A percentile compares a stretch with the other conserved stretches of the same genome.
Conservation (phyloP, 768 basidiomycete genomes). For the Mycena amicta region DNA sequence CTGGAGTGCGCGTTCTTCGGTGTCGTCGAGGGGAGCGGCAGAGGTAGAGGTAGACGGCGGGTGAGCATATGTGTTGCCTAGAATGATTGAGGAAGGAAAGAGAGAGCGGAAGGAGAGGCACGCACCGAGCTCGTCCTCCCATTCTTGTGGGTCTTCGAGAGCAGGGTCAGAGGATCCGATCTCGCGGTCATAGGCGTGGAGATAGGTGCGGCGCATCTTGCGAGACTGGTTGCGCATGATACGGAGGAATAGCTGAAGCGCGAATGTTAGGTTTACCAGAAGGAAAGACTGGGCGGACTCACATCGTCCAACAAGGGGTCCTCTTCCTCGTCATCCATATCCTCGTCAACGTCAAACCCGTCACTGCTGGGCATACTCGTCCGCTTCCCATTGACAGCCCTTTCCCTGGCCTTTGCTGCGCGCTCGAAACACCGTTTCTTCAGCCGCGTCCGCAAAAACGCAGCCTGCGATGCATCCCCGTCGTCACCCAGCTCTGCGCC, state of each 20-base stretch:
- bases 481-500: slow-evolving; percentile 7
- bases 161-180: slow-evolving; percentile 15
- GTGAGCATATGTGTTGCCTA: background rate
- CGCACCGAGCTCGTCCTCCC: slow-evolving; percentile 19
- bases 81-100: background rate
- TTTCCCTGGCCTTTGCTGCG: slow-evolving; percentile 56
- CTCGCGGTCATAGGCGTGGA: slow-evolving; percentile 24
- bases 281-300: background rate
- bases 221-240: slow-evolving; percentile 16
- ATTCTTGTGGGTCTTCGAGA: slow-evolving; percentile 8
- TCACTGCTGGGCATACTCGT: slow-evolving; percentile 51
- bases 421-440: slow-evolving; percentile 64
- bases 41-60: background rate
- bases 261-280: background rate
- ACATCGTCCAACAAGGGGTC: slow-evolving; percentile 9
- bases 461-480: slow-evolving; percentile 51
- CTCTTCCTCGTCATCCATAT: slow-evolving; percentile 56
- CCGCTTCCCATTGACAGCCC: slow-evolving; percentile 40
- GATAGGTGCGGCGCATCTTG: slow-evolving; percentile 16
- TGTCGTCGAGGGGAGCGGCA: background rate
- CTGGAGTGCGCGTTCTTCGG: slow-evolving; percentile 5
- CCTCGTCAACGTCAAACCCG: slow-evolving; percentile 44
- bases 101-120: background rate
- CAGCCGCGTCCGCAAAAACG: slow-evolving; percentile 61
- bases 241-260: slow-evolving; percentile 11